Evolutionary conservation across 2,329 filamentous ascomycete species (phyloP), one percentile per base, ranked within the genome.

Genomic region (Ophidiomyces ophidiicola): DNA sequence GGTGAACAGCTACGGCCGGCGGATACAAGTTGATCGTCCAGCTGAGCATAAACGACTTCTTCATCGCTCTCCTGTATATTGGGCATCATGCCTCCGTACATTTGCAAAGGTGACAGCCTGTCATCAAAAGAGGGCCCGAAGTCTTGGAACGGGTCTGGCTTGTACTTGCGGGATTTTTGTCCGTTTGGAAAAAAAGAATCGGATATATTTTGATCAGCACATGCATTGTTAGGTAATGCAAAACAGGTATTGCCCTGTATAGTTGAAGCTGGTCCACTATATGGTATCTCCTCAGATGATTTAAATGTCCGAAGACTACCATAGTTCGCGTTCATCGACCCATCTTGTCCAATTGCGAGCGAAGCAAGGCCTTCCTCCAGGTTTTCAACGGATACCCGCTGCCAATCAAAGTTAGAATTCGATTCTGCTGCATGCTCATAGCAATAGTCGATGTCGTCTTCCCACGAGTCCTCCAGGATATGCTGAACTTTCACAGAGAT

Each of bases 381-480:
- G 31, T 59, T 54, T 6, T 62, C 58, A 4, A 60, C 20, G 32
- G 59, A 53, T 36, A 45, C 50, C 36, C 51, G 59, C 41, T 67
- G 62, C 72, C 73, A 77, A 43, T 76, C 70, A 42, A 74, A 75
- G 45, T 78, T 65, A 46, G 70, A 76, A 37, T 71, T 69, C 1
- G 73, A 72, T 53, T 77, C 74, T 4, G 72, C 68, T 18, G 70
- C 71, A 50, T 74, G 68, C 44, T 76, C 69, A 47, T 77, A 77
- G 49, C 71, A 74, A 49, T 71, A 76, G 46, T 77, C 73, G 41
- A 78, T 71, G 44, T 75, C 72, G 26, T 74, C 72, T 48, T 78
- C 73, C 74, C 74, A 78, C 1, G 68, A 69, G 32, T 35, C 38
- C 14, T 40, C 60, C 61, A 14, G 69, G 45, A 7, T 61, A 62